These are phyloP conservation scores for Blastomyces gilchristii DNA, from an alignment of 2,329 filamentous ascomycete species.

Conservation along the genomic window DNA sequence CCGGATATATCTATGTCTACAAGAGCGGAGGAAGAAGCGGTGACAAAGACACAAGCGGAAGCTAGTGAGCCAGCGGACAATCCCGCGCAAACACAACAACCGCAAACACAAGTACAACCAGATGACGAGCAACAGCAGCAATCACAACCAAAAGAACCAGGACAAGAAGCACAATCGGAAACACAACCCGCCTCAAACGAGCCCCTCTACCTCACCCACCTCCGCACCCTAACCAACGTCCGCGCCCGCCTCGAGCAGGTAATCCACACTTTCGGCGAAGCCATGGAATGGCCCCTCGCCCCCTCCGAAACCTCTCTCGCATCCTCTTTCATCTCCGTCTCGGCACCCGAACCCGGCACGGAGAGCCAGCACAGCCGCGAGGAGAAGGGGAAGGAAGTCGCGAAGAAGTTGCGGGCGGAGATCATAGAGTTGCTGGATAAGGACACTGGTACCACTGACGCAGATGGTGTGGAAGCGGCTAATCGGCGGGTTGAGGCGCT, in stretches of 20 bases:
- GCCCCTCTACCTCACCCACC: slow-evolving; percentile 61
- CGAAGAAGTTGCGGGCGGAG: slow-evolving; percentile 57
- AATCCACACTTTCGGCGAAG: slow-evolving; percentile 83
- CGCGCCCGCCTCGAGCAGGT: slow-evolving; percentile 77
- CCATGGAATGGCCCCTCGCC: slow-evolving; percentile 89
- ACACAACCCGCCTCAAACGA: slow-evolving; percentile 41
- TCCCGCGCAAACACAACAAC: not conserved
- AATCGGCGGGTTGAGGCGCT: slow-evolving; percentile 64
- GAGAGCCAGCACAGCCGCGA: slow-evolving; percentile 58
- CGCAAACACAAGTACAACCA: not conserved
- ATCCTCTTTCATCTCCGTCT: slow-evolving; percentile 82
- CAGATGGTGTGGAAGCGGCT: slow-evolving; percentile 54
- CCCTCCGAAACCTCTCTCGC: slow-evolving; percentile 76
- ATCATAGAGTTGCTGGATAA: slow-evolving; percentile 56
- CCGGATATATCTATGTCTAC: slow-evolving; percentile 5
- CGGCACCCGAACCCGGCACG: slow-evolving; percentile 63
- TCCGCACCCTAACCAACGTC: slow-evolving; percentile 74
- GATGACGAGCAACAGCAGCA: slow-evolving; percentile 7
- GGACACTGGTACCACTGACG: slow-evolving; percentile 3
- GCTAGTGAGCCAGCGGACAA: slow-evolving; percentile 5
- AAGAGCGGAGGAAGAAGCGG: slow-evolving; percentile 2
- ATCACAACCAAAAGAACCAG: not conserved
- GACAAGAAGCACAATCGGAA: not conserved
- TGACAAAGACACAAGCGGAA: not conserved
- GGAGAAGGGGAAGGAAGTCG: slow-evolving; percentile 76